phyloP scores from a whole-genome alignment of 805 yeast genomes.

The Hanseniaspora meyeri region DNA sequence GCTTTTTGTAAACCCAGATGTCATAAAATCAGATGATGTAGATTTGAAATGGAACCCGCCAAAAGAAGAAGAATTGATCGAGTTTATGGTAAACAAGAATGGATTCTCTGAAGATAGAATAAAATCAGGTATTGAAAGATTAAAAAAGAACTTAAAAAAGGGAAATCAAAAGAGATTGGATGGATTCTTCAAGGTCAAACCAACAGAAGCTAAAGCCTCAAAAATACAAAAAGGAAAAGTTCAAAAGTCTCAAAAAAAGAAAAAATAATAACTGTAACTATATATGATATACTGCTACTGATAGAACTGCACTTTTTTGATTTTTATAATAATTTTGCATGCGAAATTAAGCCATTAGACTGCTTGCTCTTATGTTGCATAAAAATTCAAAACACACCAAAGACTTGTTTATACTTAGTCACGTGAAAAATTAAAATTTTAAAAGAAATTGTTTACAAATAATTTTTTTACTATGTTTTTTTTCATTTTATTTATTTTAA shows the following conservation, averaged over 20 bases:
- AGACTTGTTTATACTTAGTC: not conserved
- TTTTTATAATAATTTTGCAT: not conserved
- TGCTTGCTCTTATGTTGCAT: no score
- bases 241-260: conserved; percentile 12
- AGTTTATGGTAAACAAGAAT: conserved; percentile 73
- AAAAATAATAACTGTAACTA: not conserved
- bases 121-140: conserved; percentile 70
- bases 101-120: conserved; percentile 92
- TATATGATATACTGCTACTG: not conserved
- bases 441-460: not conserved
- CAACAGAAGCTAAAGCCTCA: conserved; percentile 35
- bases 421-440: not conserved
- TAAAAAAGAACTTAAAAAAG: conserved; percentile 68
- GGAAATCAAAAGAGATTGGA: conserved; percentile 88
- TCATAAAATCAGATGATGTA: conserved; percentile 46
- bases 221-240: conserved; percentile 21
- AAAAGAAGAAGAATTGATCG: conserved; percentile 67
- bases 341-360: not conserved
- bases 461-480: not conserved
- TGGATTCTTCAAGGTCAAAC: conserved; percentile 67
- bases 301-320: not conserved
- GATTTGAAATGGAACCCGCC: conserved; percentile 82
- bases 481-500: not conserved
- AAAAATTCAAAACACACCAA: no score
- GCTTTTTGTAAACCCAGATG: conserved; percentile 74